phyloP scores from a whole-genome alignment of 768 basidiomycete species.

The Lactarius sp. region DNA sequence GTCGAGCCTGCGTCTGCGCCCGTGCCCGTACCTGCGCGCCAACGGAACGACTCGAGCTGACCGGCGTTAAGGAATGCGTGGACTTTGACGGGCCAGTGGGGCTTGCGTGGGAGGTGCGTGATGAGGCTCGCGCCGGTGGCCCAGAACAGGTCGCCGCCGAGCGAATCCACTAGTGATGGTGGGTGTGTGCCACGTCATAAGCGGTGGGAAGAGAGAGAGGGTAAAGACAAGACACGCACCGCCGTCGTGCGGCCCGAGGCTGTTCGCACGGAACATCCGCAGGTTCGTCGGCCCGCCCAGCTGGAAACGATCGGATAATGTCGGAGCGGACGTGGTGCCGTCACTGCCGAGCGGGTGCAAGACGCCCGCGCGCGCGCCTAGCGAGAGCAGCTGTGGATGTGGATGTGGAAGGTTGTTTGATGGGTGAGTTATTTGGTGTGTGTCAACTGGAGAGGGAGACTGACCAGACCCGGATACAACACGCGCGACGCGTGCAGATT shows the following conservation, averaged over 20 bases:
- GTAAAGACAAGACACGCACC: constrained; percentile 39
- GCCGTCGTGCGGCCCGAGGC: constrained; percentile 73
- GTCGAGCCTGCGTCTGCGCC: constrained; percentile 29
- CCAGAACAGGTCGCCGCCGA: constrained; percentile 83
- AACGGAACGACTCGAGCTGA: constrained; percentile 45
- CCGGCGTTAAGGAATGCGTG: constrained; percentile 84
- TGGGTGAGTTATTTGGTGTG: background rate
- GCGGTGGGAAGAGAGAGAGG: background rate
- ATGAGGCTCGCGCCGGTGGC: constrained; percentile 72
- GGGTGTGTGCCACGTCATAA: background rate
- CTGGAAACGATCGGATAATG: constrained; percentile 85
- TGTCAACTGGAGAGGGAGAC: constrained; percentile 28
- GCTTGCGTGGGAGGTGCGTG: constrained; percentile 63
- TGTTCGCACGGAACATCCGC: constrained; percentile 68
- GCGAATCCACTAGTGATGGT: constrained; percentile 56
- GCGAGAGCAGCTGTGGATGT: constrained; percentile 58
- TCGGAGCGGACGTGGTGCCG: constrained; percentile 37
- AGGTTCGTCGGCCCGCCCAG: constrained; percentile 88
- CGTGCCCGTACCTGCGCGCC: constrained; percentile 35
- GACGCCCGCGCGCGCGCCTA: constrained; percentile 67
- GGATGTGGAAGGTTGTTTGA: no score
- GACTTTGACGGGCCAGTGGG: constrained; percentile 80
- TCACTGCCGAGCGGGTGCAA: constrained; percentile 49
- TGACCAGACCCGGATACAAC: constrained; percentile 53
- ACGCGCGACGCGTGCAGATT: constrained; percentile 60